A percentile compares a stretch with the other conserved stretches of the same genome.
Conservation (phyloP, 2,329 filamentous ascomycete species). For the Rhinocladiella mackenziei region DNA sequence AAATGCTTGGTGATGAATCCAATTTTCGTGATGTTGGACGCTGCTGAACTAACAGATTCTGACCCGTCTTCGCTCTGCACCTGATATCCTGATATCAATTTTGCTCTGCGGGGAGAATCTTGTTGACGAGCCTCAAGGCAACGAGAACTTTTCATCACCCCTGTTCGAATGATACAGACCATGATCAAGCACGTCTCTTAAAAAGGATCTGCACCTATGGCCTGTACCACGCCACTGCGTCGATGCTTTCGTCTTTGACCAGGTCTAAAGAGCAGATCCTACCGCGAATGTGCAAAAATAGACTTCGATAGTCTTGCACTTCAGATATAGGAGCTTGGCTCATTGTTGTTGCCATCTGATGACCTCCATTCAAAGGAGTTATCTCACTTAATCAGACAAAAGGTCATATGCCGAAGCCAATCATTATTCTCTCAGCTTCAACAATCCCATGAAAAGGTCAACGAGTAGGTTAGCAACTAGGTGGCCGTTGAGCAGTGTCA, state of each 20-base stretch:
- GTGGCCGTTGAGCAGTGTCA: no score
- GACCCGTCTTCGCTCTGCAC: slow-evolving; percentile 18
- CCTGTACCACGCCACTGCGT: slow-evolving; percentile 21
- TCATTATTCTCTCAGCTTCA: no score
- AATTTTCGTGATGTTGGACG: slow-evolving; percentile 4
- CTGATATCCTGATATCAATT: slow-evolving; percentile 28
- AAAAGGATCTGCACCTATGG: slow-evolving; percentile 15
- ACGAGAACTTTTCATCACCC: slow-evolving; percentile 20
- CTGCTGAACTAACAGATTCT: slow-evolving; percentile 10
- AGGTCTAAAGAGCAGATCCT: slow-evolving; percentile 13
- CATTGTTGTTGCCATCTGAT: slow-evolving; percentile 2
- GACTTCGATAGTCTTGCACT: slow-evolving; percentile 12
- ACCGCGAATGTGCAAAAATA: slow-evolving; percentile 10
- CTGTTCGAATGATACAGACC: slow-evolving; percentile 16
- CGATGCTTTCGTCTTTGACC: slow-evolving; percentile 7
- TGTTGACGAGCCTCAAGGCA: neutral
- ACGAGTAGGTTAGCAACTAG: no score
- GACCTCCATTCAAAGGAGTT: neutral
- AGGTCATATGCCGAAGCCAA: slow-evolving; percentile 2
- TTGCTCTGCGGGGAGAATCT: slow-evolving; percentile 11
- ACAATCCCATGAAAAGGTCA: no score
- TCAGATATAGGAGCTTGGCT: slow-evolving; percentile 10
- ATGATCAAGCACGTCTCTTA: slow-evolving; percentile 12
- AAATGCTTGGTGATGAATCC: neutral
- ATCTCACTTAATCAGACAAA: slow-evolving; percentile 4